These are phyloP conservation scores for Ilex aquifolium DNA, from an alignment of 257 asterid genomes.

Conservation along the genomic window DNA sequence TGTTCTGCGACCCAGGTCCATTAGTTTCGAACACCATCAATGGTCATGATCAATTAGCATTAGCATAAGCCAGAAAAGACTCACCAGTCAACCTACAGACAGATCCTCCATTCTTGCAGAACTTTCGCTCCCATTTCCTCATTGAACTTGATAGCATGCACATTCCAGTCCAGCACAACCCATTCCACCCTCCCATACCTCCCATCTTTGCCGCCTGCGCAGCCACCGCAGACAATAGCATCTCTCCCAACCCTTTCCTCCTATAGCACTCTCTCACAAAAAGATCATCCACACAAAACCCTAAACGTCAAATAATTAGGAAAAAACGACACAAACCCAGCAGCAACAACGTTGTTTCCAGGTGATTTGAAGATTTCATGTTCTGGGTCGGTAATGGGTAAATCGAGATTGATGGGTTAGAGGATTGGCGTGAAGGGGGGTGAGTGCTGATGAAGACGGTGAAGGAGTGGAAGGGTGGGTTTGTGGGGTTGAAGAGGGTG, in stretches of 20 bases:
- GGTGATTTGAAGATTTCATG: conserved; percentile 36
- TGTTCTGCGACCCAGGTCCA: too few species aligned
- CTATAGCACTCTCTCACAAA: conserved; percentile 81
- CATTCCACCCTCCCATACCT: conserved; percentile 73
- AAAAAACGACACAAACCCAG: conserved; percentile 70
- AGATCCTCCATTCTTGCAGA: conserved; percentile 67
- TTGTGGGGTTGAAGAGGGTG: conserved; percentile 26
- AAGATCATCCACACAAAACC: conserved; percentile 73
- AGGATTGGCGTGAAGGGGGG: conserved; percentile 20
- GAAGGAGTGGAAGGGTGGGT: conserved; percentile 34
- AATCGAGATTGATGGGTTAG: conserved; percentile 41
- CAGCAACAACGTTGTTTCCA: conserved; percentile 31
- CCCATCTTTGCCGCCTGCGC: conserved; percentile 89
- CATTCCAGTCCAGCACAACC: conserved; percentile 90
- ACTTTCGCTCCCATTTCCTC: conserved; percentile 84
- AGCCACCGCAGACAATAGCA: conserved; percentile 70
- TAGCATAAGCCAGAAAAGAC: conserved; percentile 54
- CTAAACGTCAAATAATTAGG: conserved; percentile 76
- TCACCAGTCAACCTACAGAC: conserved; percentile 70
- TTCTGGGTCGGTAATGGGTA: conserved; percentile 59
- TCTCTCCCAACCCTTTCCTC: conserved; percentile 72
- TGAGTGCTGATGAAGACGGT: conserved; percentile 28
- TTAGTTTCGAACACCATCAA: too few species aligned
- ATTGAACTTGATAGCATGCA: conserved; percentile 57
- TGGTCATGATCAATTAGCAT: not conserved